Conservation (phyloP, 805 yeast genomes). For the Lipomyces yamadae region DNA sequence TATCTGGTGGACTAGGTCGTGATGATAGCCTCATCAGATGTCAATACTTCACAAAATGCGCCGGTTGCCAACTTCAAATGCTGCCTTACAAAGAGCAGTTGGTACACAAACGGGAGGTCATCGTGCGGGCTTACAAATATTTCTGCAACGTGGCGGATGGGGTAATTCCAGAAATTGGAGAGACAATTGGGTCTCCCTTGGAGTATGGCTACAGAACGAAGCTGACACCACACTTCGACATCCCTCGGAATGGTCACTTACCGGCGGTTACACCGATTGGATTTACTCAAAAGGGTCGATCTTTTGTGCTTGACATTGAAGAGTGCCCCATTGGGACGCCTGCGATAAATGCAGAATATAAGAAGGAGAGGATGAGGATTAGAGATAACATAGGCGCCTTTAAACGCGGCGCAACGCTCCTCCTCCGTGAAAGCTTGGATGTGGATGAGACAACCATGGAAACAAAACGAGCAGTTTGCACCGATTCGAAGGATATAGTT, state of each 20-base stretch:
- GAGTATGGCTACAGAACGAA: conserved; percentile 84
- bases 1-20: conserved; percentile 51
- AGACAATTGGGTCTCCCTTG: conserved; percentile 77
- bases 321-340: conserved; percentile 90
- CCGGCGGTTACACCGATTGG: conserved; percentile 64
- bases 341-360: conserved; percentile 74
- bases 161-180: conserved; percentile 62
- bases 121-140: conserved; percentile 77
- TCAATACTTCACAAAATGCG: conserved; percentile 86
- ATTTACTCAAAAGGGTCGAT: conserved; percentile 79
- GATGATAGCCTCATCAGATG: conserved; percentile 70
- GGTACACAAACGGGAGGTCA: conserved; percentile 70
- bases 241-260: conserved; percentile 57
- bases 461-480: conserved; percentile 71
- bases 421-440: conserved; percentile 67
- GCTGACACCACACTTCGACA: conserved; percentile 91
- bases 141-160: conserved; percentile 54
- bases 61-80: conserved; percentile 93
- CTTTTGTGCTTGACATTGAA: conserved; percentile 81
- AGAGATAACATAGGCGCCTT: conserved; percentile 54
- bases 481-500: conserved; percentile 77
- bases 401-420: conserved; percentile 83
- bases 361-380: conserved; percentile 66
- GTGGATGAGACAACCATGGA: conserved; percentile 44
- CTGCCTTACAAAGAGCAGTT: conserved; percentile 75